Evolutionary conservation across 2,329 filamentous ascomycete genomes (phyloP).

Genomic region (Stagonosporopsis vannaccii): DNA sequence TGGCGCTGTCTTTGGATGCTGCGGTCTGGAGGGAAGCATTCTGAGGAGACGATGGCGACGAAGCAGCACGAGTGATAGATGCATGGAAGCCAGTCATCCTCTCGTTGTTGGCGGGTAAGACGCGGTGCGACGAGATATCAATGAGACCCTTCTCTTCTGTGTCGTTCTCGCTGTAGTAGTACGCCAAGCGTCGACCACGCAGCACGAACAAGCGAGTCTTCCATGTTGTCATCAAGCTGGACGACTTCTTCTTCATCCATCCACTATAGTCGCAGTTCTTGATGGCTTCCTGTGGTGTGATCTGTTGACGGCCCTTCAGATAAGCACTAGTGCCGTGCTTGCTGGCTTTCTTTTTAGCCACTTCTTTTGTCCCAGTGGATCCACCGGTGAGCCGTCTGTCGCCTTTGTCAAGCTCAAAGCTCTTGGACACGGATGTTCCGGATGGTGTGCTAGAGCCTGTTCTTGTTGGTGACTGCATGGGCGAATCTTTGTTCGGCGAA

Average conservation of each 20-base stretch:
- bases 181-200: constrained; percentile 87
- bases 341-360: constrained; percentile 61
- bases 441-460: constrained; percentile 77
- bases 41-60: constrained; percentile 66
- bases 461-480: constrained; percentile 69
- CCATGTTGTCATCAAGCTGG: constrained; percentile 96
- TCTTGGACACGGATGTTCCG: constrained; percentile 64
- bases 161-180: constrained; percentile 95
- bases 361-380: constrained; percentile 52
- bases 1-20: constrained; percentile 48
- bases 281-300: constrained; percentile 83
- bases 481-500: constrained; percentile 60
- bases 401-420: constrained; percentile 80
- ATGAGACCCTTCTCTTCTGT: constrained; percentile 94
- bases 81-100: constrained; percentile 89
- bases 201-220: constrained; percentile 96
- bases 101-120: constrained; percentile 93
- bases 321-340: constrained; percentile 98
- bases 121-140: constrained; percentile 95
- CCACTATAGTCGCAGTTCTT: constrained; percentile 88
- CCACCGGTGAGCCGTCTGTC: constrained; percentile 55
- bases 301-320: constrained; percentile 81
- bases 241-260: constrained; percentile 99
- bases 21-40: constrained; percentile 50
- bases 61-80: constrained; percentile 85